Conservation (phyloP, 2,329 filamentous ascomycete species). For the Ophiostoma triangulosporum region DNA sequence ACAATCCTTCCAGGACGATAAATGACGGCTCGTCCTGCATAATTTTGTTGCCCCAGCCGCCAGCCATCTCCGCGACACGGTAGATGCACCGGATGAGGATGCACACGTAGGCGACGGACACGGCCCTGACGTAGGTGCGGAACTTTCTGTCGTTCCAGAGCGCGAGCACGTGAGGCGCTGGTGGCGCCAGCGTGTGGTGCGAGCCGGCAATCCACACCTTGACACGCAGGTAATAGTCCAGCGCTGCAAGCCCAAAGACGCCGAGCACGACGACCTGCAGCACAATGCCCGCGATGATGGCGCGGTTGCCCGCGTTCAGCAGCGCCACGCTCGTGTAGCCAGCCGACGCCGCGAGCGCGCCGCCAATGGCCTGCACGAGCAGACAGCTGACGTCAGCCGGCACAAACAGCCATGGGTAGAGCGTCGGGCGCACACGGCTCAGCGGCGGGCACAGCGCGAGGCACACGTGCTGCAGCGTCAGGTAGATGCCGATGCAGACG, state of each 20-base stretch:
- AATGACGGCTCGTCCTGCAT: constrained; percentile 50
- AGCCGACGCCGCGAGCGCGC: constrained; percentile 39
- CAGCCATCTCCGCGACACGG: constrained; percentile 46
- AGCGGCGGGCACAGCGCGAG: constrained; percentile 33
- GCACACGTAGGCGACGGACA: constrained; percentile 29
- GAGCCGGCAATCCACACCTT: constrained; percentile 23
- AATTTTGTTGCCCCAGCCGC: constrained; percentile 48
- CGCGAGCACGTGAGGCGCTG: constrained; percentile 16
- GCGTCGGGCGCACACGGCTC: constrained; percentile 36
- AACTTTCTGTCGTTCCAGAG: constrained; percentile 32
- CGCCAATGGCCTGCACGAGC: constrained; percentile 44
- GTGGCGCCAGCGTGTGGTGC: not conserved
- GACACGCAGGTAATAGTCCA: constrained; percentile 33
- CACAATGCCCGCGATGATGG: constrained; percentile 40
- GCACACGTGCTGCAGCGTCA: constrained; percentile 47
- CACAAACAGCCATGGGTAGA: constrained; percentile 45
- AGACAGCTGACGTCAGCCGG: constrained; percentile 45
- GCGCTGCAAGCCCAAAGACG: constrained; percentile 29
- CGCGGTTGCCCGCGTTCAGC: constrained; percentile 32
- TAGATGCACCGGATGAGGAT: constrained; percentile 42
- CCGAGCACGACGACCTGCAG: constrained; percentile 39
- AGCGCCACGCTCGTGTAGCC: constrained; percentile 23
- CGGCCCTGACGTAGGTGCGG: constrained; percentile 29
- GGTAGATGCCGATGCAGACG: constrained; percentile 49
- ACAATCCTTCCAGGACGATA: constrained; percentile 43